These are phyloP conservation scores for Xanthoceras sorbifolium DNA, from an alignment of 345 rosid species.

Conservation along the genomic window DNA sequence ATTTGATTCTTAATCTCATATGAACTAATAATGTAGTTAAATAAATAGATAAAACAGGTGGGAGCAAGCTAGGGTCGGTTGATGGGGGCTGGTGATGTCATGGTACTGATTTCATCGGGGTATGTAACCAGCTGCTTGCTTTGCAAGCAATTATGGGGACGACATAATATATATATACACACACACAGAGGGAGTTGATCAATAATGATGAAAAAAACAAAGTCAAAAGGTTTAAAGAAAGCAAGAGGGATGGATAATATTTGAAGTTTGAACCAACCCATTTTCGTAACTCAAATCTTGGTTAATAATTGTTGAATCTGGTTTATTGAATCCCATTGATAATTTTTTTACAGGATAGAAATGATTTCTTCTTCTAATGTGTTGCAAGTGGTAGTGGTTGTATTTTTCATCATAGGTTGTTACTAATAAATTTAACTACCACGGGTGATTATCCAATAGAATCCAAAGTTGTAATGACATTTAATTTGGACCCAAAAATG, in stretches of 20 bases:
- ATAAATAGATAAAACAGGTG: background rate
- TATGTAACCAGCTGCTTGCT: constrained; percentile 15
- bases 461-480: background rate
- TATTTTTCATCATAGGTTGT: background rate
- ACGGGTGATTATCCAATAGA: background rate
- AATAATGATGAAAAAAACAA: background rate
- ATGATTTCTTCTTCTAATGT: no score
- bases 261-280: background rate
- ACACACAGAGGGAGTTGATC: no score
- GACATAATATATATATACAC: background rate
- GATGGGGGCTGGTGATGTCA: background rate
- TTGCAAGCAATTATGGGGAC: constrained; percentile 18
- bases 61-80: background rate
- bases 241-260: background rate
- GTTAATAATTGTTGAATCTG: background rate
- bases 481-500: background rate
- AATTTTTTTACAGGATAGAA: no score
- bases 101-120: background rate
- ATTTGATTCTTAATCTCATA: no score
- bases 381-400: no score
- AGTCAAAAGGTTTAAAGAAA: background rate
- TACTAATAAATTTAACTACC: background rate
- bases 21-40: background rate
- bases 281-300: background rate
- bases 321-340: background rate